Conservation (phyloP, 2,329 filamentous ascomycete species). For the Botrytis galanthina region DNA sequence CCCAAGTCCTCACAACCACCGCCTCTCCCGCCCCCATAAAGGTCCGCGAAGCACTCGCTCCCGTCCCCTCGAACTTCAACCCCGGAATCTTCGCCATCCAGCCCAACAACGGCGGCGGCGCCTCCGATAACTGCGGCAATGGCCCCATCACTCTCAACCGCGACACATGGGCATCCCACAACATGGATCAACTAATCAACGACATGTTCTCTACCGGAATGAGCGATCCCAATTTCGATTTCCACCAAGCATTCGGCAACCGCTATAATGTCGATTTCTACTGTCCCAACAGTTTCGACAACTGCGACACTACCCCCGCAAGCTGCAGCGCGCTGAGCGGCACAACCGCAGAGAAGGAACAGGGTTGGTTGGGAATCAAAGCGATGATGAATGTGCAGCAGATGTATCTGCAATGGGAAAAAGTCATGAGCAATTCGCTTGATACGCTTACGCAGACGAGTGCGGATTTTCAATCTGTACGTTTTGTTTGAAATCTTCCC, state of each 20-base stretch:
- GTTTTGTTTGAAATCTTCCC: background rate
- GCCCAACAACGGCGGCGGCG: background rate
- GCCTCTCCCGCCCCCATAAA: background rate
- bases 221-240: background rate
- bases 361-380: background rate
- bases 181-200: background rate
- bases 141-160: background rate
- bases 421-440: background rate
- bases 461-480: background rate
- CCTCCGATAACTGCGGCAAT: background rate
- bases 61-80: background rate
- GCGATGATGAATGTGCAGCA: background rate
- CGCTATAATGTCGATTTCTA: background rate
- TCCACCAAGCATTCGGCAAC: background rate
- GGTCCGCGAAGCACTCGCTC: background rate
- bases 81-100: background rate
- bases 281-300: background rate
- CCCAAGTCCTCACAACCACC: background rate
- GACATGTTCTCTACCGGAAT: background rate
- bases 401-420: constrained; percentile 4
- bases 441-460: background rate
- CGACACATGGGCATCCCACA: background rate
- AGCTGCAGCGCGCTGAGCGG: background rate
- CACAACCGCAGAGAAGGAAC: background rate
- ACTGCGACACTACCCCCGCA: background rate